These are phyloP conservation scores for Melaleuca alternifolia DNA, from an alignment of 345 rosid species.

Conservation along the genomic window DNA sequence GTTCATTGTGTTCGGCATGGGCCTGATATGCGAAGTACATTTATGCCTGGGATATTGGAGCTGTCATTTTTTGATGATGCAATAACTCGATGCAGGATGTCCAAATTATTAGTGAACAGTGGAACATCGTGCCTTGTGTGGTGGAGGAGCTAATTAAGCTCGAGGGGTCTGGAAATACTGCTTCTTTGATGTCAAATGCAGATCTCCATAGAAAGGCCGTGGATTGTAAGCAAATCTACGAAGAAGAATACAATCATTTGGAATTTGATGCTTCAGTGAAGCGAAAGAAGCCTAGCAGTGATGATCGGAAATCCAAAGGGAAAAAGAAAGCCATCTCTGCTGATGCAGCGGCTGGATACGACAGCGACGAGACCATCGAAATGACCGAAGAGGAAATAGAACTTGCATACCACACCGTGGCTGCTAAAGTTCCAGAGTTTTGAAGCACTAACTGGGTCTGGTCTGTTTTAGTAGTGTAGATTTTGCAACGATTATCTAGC, in stretches of 20 bases:
- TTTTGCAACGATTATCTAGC: neutral
- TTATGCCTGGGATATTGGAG: neutral
- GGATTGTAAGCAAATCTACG: conserved; percentile 50
- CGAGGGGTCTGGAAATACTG: conserved; percentile 11
- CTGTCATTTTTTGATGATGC: neutral
- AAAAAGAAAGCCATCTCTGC: conserved; percentile 2
- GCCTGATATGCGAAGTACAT: neutral
- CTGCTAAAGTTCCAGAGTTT: conserved; percentile 5
- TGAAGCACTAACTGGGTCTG: neutral
- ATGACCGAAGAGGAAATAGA: conserved; percentile 91
- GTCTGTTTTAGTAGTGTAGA: neutral
- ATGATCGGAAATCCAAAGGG: conserved; percentile 1
- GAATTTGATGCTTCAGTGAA: neutral
- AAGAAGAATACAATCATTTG: conserved; percentile 32
- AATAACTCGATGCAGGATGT: conserved; percentile 32
- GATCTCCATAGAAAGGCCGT: conserved; percentile 43
- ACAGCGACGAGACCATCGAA: conserved; percentile 82
- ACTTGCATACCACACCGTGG: conserved; percentile 33
- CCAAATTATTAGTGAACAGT: conserved; percentile 43
- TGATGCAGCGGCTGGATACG: conserved; percentile 29
- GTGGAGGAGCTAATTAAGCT: conserved; percentile 63
- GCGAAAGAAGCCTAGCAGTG: conserved; percentile 15
- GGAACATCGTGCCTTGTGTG: conserved; percentile 82
- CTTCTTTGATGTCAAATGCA: conserved; percentile 27
- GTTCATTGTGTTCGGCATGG: neutral